Evolutionary conservation across 495 filamentous ascomycete genomes (phyloP).

Genomic region (Tuber melanosporum): DNA sequence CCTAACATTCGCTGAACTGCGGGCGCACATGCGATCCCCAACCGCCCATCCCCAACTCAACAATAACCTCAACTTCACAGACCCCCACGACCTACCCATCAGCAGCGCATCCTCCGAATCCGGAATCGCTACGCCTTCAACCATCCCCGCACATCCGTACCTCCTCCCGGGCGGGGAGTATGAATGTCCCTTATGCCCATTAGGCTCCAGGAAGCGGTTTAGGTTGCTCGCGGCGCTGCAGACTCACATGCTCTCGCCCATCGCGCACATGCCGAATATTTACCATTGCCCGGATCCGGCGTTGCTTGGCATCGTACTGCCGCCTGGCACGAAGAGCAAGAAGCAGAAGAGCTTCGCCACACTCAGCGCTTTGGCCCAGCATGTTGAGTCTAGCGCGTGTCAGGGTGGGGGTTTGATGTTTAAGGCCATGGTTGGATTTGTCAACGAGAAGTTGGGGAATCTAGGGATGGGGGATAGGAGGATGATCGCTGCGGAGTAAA

Average conservation of each 20-base stretch:
- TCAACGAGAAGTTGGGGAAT: slow-evolving; percentile 26
- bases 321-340: slow-evolving; percentile 1
- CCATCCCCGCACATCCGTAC: neutral
- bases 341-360: slow-evolving; percentile 17
- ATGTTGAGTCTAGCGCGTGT: slow-evolving; percentile 30
- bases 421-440: slow-evolving; percentile 16
- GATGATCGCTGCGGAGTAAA: neutral
- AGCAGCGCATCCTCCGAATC: slow-evolving; percentile 14
- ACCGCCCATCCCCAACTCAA: neutral
- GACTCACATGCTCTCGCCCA: slow-evolving; percentile 16
- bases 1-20: neutral
- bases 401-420: slow-evolving; percentile 24
- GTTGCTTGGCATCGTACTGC: neutral
- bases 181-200: slow-evolving; percentile 24
- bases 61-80: neutral
- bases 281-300: slow-evolving; percentile 24
- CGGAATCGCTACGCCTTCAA: slow-evolving; percentile 16
- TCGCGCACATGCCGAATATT: slow-evolving; percentile 21
- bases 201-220: neutral
- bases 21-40: neutral
- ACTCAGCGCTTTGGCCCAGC: slow-evolving; percentile 25
- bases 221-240: slow-evolving; percentile 2
- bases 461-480: slow-evolving; percentile 18
- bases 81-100: neutral
- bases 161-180: neutral